These are phyloP conservation scores for Schizopora paradoxa DNA, from an alignment of 1,284 basidiomycete species.

Conservation along the genomic window DNA sequence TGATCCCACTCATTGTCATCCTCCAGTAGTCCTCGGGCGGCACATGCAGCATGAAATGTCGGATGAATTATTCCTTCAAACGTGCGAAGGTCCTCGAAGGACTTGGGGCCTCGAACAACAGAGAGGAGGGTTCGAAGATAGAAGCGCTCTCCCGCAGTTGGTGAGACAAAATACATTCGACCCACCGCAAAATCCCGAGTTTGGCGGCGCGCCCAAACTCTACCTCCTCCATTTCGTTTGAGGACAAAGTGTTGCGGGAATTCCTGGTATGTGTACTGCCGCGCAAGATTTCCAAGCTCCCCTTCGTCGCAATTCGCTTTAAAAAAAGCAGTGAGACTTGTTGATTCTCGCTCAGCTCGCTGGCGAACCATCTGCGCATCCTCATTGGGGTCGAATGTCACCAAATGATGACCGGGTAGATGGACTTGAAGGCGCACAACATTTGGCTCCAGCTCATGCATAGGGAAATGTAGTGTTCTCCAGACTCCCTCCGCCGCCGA, in stretches of 20 bases:
- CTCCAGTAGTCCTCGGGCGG: conserved; percentile 36
- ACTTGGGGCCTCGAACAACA: conserved; percentile 31
- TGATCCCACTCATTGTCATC: conserved; percentile 40
- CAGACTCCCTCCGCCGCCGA: conserved; percentile 32
- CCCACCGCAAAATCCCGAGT: conserved; percentile 30
- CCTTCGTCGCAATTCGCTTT: conserved; percentile 30
- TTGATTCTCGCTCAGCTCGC: conserved; percentile 24
- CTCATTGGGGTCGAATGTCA: conserved; percentile 31
- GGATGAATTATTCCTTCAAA: conserved; percentile 22
- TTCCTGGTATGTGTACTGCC: conserved; percentile 35
- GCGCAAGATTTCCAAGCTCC: conserved; percentile 25
- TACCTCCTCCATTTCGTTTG: conserved; percentile 5
- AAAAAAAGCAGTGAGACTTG: conserved; percentile 38
- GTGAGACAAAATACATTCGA: conserved; percentile 33
- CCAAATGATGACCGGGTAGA: conserved; percentile 31
- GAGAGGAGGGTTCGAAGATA: conserved; percentile 35
- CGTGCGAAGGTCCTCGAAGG: conserved; percentile 31
- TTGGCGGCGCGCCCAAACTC: conserved; percentile 26
- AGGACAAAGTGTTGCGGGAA: conserved; percentile 31
- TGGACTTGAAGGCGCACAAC: conserved; percentile 37
- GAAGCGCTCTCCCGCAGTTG: conserved; percentile 32
- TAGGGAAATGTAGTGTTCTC: conserved; percentile 31
- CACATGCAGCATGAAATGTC: conserved; percentile 34
- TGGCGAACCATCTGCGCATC: conserved; percentile 24
- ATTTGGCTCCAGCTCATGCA: conserved; percentile 31